Evolutionary conservation across 257 asterid species (phyloP).

Genomic region (Pogostemon cablin): DNA sequence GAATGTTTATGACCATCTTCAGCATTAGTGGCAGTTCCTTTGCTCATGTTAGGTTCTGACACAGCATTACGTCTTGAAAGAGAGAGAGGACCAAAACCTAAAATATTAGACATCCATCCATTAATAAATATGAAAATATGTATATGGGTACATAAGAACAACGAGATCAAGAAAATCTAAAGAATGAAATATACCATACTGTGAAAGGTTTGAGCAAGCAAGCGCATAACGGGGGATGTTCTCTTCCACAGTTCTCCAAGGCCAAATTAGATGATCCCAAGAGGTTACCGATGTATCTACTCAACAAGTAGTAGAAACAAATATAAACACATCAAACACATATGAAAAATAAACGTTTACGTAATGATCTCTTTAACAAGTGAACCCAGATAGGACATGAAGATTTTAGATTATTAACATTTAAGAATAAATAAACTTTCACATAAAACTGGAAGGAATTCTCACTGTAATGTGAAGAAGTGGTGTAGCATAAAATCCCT

Average conservation of each 20-base stretch:
- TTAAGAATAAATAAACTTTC: conserved; percentile 2
- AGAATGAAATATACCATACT: conserved; percentile 44
- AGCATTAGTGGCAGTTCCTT: conserved; percentile 42
- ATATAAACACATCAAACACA: neutral
- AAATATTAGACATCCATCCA: conserved; percentile 29
- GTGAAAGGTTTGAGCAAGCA: conserved; percentile 39
- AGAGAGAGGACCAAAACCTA: conserved; percentile 54
- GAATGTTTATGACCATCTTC: conserved; percentile 46
- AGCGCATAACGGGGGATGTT: conserved; percentile 29
- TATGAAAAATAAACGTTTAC: neutral
- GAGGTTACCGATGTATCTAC: conserved; percentile 47
- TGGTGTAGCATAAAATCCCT: conserved; percentile 44
- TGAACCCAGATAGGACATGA: neutral
- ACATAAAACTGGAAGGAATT: neutral
- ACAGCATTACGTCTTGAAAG: conserved; percentile 43
- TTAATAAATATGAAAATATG: neutral
- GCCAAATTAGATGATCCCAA: conserved; percentile 44
- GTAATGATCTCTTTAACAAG: neutral
- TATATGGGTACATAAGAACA: neutral
- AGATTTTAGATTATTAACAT: neutral
- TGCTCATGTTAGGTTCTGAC: conserved; percentile 41
- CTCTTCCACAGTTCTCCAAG: conserved; percentile 48
- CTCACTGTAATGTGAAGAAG: conserved; percentile 52
- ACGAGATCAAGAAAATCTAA: neutral
- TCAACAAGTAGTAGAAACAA: conserved; percentile 3